phyloP scores from a whole-genome alignment of 257 asterid genomes.

The Nicotiana obtusifolia region DNA sequence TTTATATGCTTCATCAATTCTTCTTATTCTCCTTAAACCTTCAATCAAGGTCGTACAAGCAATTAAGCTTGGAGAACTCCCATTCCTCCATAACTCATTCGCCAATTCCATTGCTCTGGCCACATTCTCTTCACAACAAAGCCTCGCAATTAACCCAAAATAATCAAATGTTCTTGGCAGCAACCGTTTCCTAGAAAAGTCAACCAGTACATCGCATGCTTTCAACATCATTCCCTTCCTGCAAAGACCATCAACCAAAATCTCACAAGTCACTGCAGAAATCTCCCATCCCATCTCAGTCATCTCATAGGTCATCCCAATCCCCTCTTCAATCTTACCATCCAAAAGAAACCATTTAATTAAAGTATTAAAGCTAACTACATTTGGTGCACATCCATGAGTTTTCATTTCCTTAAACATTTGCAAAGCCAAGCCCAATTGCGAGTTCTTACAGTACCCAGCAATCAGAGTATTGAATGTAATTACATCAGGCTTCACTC shows the following conservation, averaged over 20 bases:
- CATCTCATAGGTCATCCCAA: constrained; percentile 84
- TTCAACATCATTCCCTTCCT: constrained; percentile 43
- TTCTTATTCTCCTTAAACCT: constrained; percentile 41
- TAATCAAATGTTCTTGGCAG: constrained; percentile 57
- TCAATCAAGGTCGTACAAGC: constrained; percentile 71
- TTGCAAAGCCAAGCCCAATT: constrained; percentile 53
- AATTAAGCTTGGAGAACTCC: constrained; percentile 52
- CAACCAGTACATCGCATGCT: constrained; percentile 57
- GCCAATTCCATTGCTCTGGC: constrained; percentile 48
- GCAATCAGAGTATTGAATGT: constrained; percentile 75
- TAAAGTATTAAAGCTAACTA: constrained; percentile 83
- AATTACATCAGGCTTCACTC: constrained; percentile 61
- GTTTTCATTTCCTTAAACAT: constrained; percentile 81
- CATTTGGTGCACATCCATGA: constrained; percentile 78
- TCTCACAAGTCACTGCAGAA: constrained; percentile 70
- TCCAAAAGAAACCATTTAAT: constrained; percentile 69
- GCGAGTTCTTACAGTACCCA: constrained; percentile 56
- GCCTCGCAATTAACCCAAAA: constrained; percentile 47
- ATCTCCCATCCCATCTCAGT: constrained; percentile 64
- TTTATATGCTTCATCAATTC: constrained; percentile 34
- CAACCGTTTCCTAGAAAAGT: constrained; percentile 48
- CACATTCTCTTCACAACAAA: constrained; percentile 38
- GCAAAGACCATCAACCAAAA: constrained; percentile 64
- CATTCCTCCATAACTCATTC: constrained; percentile 62
- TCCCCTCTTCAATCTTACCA: constrained; percentile 62